Evolutionary conservation across 1,284 basidiomycete species (phyloP).

Genomic region (Microbotryomycetes sp.): DNA sequence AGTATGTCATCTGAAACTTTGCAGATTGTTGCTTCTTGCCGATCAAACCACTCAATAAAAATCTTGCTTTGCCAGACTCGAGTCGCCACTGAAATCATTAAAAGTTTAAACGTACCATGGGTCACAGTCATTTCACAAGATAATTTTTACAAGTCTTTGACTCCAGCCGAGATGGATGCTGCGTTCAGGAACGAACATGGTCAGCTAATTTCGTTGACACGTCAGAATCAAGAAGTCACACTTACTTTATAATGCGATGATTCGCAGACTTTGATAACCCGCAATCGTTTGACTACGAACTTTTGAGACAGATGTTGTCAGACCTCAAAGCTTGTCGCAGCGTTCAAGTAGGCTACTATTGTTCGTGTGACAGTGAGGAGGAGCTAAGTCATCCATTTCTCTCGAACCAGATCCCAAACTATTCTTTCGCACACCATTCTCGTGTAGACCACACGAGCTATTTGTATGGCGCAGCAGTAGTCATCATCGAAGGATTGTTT

Average conservation of each 20-base stretch:
- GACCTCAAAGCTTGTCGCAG: constrained; percentile 72
- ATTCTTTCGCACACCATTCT: constrained; percentile 89
- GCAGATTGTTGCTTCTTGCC: background rate
- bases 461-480: constrained; percentile 89
- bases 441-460: constrained; percentile 78
- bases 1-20: constrained; percentile 47
- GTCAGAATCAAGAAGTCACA: no score
- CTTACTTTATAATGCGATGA: no score
- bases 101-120: constrained; percentile 71
- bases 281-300: constrained; percentile 80
- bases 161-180: constrained; percentile 65
- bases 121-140: constrained; percentile 87
- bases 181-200: constrained; percentile 46
- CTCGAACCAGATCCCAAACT: constrained; percentile 65
- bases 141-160: constrained; percentile 83
- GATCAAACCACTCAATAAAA: background rate
- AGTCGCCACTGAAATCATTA: constrained; percentile 81
- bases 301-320: constrained; percentile 77
- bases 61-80: constrained; percentile 57
- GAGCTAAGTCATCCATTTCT: background rate
- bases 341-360: constrained; percentile 40
- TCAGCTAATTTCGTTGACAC: background rate
- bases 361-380: no score
- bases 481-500: constrained; percentile 93
- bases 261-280: constrained; percentile 83